Evolutionary conservation across 148 eudicot genomes (phyloP), one percentile per base, ranked within the genome.

Genomic region (Rhododendron williamsianum): DNA sequence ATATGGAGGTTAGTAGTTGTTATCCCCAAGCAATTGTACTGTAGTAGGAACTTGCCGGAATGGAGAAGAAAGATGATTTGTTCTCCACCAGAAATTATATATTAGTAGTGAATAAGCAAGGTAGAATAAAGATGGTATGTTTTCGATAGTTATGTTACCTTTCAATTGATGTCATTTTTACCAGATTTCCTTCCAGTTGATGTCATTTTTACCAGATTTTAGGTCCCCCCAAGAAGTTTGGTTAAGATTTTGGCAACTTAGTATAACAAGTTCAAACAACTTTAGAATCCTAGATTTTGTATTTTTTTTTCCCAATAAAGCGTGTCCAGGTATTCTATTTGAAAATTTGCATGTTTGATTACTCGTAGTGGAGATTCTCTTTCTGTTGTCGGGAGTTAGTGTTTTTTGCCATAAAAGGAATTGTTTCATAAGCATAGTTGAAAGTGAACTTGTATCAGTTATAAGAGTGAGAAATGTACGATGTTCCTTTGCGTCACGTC

Each of bases 21-120:
- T 90, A 85, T 89, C 98, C 98, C 58, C 99, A 96, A 83, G 95
- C 98, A 84, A 91, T 95, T 86, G 98, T 87, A 8, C 84, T 95
- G 76, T 95, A 89, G 81, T 36, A 78, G 38, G 46, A 8, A 48
- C 15, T 25, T 65, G 3, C 83, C n/a, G 25, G 41, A 60, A n/a
- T 45, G 30, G 76, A 48, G 52, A 18, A 63, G 63, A 48, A 35
- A 52, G 33, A n/a, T 18, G 49, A 25, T 25, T 27, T 11, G 16
- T 27, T 27, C 1, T 30, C 74, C 36, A 12, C 36, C 15, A 30
- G 74, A 11, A 25, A 4, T 25, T 69, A 16, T 27, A 11, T n/a
- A 65, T 60, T 60, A 60, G n/a, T 21, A 21, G 71, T 63, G 11
- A 63, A 63, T 9, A 63, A 63, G 71, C 27, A 2, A 69, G 9